Base-by-base conservation (phyloP, 768 basidiomycete species). In the Collybia sordida region DNA sequence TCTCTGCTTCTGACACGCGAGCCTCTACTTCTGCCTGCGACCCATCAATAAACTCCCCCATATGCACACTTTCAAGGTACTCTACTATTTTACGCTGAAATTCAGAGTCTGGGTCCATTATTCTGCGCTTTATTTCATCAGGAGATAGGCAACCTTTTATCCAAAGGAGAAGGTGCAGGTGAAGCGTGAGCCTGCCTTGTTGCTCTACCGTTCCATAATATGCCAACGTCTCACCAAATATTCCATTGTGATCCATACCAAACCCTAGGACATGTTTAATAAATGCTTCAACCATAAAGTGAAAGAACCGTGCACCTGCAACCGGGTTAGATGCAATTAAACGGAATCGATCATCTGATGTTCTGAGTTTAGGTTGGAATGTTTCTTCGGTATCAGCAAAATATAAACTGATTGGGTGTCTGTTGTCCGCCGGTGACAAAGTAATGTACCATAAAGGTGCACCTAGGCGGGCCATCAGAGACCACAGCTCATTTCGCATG, bases 361-460 rank as follows among this genome's bases (percentile, higher is more conserved):
- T 18, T 15, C 34, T 7, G 3, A 46, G 28, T 34, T 34, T 34
- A 21, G 34, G 27, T 23, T 31, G 12, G 6, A 46, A 3, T 12
- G 18, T 36, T 37, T 46, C 45, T 15, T 46, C 23, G 19, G 17
- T 22, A 36, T 46, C 45, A 1, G 45, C 45, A 46, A 46, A 36
- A 19, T 46, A 36, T 6, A 36, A 34, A 6, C 9, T 34, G 3
- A 45, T 22, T n/a, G 44, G 44, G 18, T 45, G 44, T 21, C 19
- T 45, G 27, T 28, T 28, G 18, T 45, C 44, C 6, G 44, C 44
- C 17, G 44, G 44, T n/a, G 44, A 46, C 40, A 72, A 59, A 1
- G 72, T 72, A 0, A 74, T 65, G 40, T 66, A 74, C 65, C 68
- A 73, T 0, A 55, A 51, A 6, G 70, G 68, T 2, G 67, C 62